Conservation (phyloP, 495 filamentous ascomycete species). For the Parachaetomium inaequale region DNA sequence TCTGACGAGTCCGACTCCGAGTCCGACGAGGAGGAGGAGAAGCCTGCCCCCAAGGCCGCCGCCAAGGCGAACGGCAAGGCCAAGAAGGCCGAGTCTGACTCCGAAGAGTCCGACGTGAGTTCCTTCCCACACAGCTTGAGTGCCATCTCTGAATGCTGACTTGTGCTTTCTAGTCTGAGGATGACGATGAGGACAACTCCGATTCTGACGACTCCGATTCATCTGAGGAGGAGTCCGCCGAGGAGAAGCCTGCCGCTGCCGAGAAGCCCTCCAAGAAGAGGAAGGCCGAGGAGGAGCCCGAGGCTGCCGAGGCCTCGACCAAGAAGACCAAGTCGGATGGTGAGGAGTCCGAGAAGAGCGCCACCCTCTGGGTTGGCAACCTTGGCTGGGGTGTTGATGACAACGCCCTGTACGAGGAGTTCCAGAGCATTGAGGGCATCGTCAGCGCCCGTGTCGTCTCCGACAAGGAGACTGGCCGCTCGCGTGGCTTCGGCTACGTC, state of each 20-base stretch:
- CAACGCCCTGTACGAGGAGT: conserved; percentile 81
- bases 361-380: conserved; percentile 83
- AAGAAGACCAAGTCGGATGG: conserved; percentile 83
- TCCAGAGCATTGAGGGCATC: conserved; percentile 78
- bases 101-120: conserved; percentile 44
- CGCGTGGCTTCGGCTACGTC: conserved; percentile 95
- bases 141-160: conserved; percentile 6
- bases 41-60: conserved; percentile 37
- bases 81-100: conserved; percentile 38
- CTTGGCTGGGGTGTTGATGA: conserved; percentile 95
- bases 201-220: conserved; percentile 17
- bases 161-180: conserved; percentile 27
- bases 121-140: not conserved
- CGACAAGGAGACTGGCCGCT: conserved; percentile 76
- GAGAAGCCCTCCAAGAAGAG: conserved; percentile 49
- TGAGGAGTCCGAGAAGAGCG: conserved; percentile 47
- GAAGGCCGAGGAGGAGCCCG: conserved; percentile 59
- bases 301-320: conserved; percentile 42
- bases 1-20: conserved; percentile 39
- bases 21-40: conserved; percentile 40
- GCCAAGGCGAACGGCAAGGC: conserved; percentile 38
- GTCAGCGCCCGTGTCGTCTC: conserved; percentile 73
- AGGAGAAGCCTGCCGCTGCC: conserved; percentile 42
- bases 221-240: conserved; percentile 31
- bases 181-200: conserved; percentile 20